These are phyloP conservation scores for Raffaelea deltoideospora DNA, from an alignment of 2,329 filamentous ascomycete species.

Conservation along the genomic window DNA sequence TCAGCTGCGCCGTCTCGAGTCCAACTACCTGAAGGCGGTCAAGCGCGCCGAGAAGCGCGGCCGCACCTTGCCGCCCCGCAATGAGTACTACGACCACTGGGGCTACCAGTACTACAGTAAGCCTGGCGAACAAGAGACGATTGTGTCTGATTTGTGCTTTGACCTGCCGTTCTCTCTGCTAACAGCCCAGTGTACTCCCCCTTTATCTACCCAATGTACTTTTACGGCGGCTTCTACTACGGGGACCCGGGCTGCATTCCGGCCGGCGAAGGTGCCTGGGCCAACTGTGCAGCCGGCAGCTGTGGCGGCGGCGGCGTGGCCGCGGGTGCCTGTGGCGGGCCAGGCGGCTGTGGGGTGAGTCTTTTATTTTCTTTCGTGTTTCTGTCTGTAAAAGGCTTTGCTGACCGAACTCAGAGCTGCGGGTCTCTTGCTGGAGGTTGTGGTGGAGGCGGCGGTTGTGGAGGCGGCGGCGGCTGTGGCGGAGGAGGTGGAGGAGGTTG, in stretches of 20 bases:
- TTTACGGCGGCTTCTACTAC: constrained; percentile 29
- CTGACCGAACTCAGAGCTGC: constrained; percentile 5
- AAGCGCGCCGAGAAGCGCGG: constrained; percentile 34
- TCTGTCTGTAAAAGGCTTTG: background rate
- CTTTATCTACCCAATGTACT: constrained; percentile 26
- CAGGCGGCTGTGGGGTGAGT: constrained; percentile 20
- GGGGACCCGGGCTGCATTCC: constrained; percentile 22
- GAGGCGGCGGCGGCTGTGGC: constrained; percentile 5
- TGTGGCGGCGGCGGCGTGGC: constrained; percentile 29
- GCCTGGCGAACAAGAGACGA: too few species aligned
- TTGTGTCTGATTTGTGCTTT: background rate
- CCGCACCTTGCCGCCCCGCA: constrained; percentile 27
- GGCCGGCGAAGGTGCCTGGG: constrained; percentile 20
- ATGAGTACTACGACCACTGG: constrained; percentile 39
- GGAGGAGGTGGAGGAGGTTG: constrained; percentile 1
- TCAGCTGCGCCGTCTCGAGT: constrained; percentile 26
- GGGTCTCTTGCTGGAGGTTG: constrained; percentile 4
- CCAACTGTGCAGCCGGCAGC: constrained; percentile 29
- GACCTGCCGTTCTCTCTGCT: background rate
- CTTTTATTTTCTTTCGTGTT: background rate
- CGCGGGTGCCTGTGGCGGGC: constrained; percentile 27
- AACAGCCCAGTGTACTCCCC: constrained; percentile 24
- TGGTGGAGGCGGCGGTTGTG: constrained; percentile 8
- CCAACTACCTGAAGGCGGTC: constrained; percentile 39
- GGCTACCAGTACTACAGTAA: constrained; percentile 30